Evolutionary conservation across 1,284 basidiomycete genomes (phyloP).

Genomic region (Naganishia sp.): DNA sequence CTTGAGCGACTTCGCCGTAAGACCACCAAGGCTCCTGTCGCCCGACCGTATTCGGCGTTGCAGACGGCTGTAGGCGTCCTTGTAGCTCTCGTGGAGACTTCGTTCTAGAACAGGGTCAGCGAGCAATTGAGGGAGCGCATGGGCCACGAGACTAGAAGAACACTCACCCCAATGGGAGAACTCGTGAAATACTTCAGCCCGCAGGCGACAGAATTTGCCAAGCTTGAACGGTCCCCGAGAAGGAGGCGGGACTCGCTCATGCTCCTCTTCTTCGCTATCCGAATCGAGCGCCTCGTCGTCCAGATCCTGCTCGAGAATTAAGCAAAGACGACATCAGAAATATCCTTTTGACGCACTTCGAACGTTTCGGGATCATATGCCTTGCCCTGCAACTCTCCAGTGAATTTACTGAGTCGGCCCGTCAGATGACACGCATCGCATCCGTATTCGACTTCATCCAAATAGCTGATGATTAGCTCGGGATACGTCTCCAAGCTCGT

Average conservation of each 20-base stretch:
- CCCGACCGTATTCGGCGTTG: conserved; percentile 33
- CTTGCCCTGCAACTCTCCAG: conserved; percentile 41
- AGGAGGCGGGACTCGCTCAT: conserved; percentile 31
- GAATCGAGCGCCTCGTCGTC: conserved; percentile 43
- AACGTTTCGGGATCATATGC: conserved; percentile 49
- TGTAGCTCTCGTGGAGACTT: conserved; percentile 35
- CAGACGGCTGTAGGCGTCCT: conserved; percentile 27
- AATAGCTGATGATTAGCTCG: conserved; percentile 58
- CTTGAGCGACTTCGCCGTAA: conserved; percentile 34
- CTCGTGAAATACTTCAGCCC: conserved; percentile 69
- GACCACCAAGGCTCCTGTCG: conserved; percentile 30
- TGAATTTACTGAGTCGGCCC: conserved; percentile 55
- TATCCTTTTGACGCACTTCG: conserved; percentile 35
- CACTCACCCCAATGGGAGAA: conserved; percentile 78
- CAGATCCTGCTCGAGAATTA: conserved; percentile 42
- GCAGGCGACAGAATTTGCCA: conserved; percentile 69
- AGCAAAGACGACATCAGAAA: background rate
- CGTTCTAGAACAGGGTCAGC: conserved; percentile 28
- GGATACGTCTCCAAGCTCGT: conserved; percentile 67
- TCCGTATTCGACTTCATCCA: conserved; percentile 63
- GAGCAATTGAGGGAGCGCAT: conserved; percentile 27
- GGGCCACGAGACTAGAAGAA: background rate
- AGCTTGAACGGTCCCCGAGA: conserved; percentile 32
- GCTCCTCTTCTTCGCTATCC: conserved; percentile 33
- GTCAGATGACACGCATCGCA: conserved; percentile 80